A percentile compares a stretch with the other conserved stretches of the same genome.
phyloP scores from a whole-genome alignment of 495 filamentous ascomycete genomes.

The Penicillium ucsense region DNA sequence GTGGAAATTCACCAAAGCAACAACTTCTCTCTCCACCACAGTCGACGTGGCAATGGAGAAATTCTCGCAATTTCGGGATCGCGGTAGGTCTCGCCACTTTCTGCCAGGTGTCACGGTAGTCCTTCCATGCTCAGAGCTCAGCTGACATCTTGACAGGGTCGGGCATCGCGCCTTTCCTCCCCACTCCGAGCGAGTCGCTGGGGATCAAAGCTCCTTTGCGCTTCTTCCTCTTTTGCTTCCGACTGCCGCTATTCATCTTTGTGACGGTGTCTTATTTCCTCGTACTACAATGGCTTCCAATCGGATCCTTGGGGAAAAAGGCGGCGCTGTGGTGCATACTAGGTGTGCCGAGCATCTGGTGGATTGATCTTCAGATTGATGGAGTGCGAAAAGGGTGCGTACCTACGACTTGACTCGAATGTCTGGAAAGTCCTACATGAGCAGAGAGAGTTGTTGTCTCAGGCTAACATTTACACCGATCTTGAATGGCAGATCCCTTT shows the following conservation, averaged over 20 bases:
- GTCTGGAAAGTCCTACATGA: neutral
- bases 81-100: conserved; percentile 46
- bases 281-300: conserved; percentile 74
- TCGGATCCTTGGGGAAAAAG: conserved; percentile 72
- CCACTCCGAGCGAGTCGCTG: conserved; percentile 53
- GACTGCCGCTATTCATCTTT: conserved; percentile 67
- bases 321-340: conserved; percentile 78
- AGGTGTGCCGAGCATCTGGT: conserved; percentile 85
- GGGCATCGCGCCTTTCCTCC: conserved; percentile 92
- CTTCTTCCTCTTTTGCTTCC: conserved; percentile 66
- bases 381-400: conserved; percentile 78
- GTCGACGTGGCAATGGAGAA: conserved; percentile 66
- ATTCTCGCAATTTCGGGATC: conserved; percentile 90
- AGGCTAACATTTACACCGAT: too few relatives aligned
- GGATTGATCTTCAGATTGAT: conserved; percentile 94
- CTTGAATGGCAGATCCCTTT: conserved; percentile 34
- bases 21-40: neutral
- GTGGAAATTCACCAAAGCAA: neutral
- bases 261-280: conserved; percentile 63
- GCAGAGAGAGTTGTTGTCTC: too few relatives aligned
- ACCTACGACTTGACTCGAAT: neutral
- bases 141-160: conserved; percentile 51
- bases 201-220: conserved; percentile 51
- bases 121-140: too few relatives aligned
- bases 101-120: too few relatives aligned